A percentile compares a stretch with the other conserved stretches of the same genome.
phyloP scores from a whole-genome alignment of 1,284 basidiomycete species.

The Rhodotorula sp. region DNA sequence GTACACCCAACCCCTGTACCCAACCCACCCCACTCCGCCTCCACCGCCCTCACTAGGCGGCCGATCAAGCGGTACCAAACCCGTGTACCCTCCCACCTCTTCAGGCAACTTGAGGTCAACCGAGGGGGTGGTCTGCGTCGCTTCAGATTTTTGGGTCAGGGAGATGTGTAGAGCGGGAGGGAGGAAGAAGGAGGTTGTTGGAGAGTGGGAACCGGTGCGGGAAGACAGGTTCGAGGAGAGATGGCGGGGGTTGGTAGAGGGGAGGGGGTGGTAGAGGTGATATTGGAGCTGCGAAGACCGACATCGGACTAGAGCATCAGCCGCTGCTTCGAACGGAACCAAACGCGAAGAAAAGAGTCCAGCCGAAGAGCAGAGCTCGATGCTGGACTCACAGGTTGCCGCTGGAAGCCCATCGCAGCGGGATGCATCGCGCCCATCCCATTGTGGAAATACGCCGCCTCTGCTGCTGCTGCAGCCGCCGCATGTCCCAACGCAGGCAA shows the following conservation, averaged over 20 bases:
- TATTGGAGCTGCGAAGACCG: slow-evolving; percentile 68
- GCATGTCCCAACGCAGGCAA: not conserved
- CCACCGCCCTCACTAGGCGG: slow-evolving; percentile 15
- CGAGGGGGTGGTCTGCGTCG: slow-evolving; percentile 55
- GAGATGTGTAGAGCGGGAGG: slow-evolving; percentile 73
- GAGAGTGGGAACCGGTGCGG: slow-evolving; percentile 14
- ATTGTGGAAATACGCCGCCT: slow-evolving; percentile 32
- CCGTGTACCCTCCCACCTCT: slow-evolving; percentile 40
- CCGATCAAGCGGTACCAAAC: slow-evolving; percentile 39
- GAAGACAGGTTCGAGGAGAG: slow-evolving; percentile 51
- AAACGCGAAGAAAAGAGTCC: no score
- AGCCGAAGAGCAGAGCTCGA: no score
- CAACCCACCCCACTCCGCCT: slow-evolving; percentile 33
- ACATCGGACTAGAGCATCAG: not conserved
- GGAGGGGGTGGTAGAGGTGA: slow-evolving; percentile 75
- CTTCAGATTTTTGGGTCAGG: slow-evolving; percentile 76
- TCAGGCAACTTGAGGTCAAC: slow-evolving; percentile 35
- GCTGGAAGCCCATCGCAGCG: slow-evolving; percentile 19
- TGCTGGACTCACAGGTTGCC: slow-evolving; percentile 28
- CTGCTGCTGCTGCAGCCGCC: slow-evolving; percentile 9
- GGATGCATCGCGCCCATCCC: slow-evolving; percentile 17
- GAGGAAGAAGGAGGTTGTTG: slow-evolving; percentile 57
- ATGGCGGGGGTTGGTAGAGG: slow-evolving; percentile 45
- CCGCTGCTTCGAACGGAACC: no score
- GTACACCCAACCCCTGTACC: slow-evolving; percentile 70